Base-by-base conservation (phyloP, 345 rosid species). In the Camelina sativa region DNA sequence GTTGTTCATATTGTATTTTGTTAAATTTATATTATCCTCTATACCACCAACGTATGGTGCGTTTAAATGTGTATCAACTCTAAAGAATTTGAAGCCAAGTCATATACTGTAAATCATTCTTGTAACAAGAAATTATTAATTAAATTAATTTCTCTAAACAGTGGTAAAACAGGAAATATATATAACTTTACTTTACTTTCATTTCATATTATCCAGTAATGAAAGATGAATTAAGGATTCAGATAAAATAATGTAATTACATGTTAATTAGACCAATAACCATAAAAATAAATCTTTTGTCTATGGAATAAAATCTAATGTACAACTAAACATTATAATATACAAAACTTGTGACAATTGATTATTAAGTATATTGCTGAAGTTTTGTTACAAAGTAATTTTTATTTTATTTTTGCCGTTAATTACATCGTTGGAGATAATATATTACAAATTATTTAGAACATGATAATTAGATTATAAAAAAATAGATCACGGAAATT, bases 1-100 rank as follows among this genome's bases (percentile, higher is more conserved):
- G 11, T 35, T 62, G 52, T 50, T 52, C 17, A 13, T 34, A 46
- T 58, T 30, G 41, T 57, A 57, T 58, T 43, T 43, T 17, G 43
- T 30, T 28, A 56, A 17, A 69, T 44, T 57, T 46, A 56, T 17
- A 50, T 50, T 17, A 17, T 50, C 6, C 51, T 28, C 30, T 28
- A 28, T 28, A 28, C 13, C 43, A 41, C 43, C 43, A 41, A 12
- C 12, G 15, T 12, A 41, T 41, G 12, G 46, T 41, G 46, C 15
- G 6, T 11, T 11, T 41, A 41, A 41, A 43, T 43, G 16, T 13
- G 47, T 43, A 2, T 28, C 30, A 28, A 4, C 30, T 4, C 5
- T 28, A 4, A 28, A 28, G 30, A 28, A 4, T 28, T 4, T 28
- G 5, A 16, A 44, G 13, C 48, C 43, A 40, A 40, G 43, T 40